Evolutionary conservation across 2,329 filamentous ascomycete species (phyloP), one percentile per base, ranked within the genome.

Genomic region (Pezicula neosporulosa): DNA sequence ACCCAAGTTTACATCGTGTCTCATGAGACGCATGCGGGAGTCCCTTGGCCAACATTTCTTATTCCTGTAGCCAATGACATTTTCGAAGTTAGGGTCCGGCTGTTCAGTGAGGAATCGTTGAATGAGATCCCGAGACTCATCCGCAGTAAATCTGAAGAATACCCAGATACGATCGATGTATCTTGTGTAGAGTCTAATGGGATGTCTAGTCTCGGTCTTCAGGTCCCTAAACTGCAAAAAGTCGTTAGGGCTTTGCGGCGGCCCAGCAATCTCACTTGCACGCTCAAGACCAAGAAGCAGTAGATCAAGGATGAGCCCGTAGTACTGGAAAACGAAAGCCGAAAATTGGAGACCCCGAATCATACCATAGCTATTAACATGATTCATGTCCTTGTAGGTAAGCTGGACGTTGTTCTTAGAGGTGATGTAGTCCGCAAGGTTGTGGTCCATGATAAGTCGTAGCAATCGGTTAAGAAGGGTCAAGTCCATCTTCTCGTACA

Each of bases 381-480:
- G 94, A 66, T 97, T 97, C 94, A 99, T 99, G 63, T 99, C 94
- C 76, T 99, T 99, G 78, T 99, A 99, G 56, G 95, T 97, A 56
- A 99, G 81, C 68, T 97, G 93, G 12, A 99, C 94, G 66, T 99
- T 99, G 77, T 99, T 99, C 82, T 99, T 99, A 36, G 93, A 91
- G 1, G 93, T 97, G 66, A 99, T 99, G 72, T 99, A 99, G 70
- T 99, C 95, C 5, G 94, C 94, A 73, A 99, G 73, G 69, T 99
- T 99, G 78, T 99, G 94, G 64, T 99, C 95, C 95, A 99, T 99
- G 68, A 99, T 97, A 59, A 99, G 74, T 44, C 94, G 83, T 46
- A 99, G 78, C 30, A 99, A 79, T 52, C 93, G 89, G 73, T 99
- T 99, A 61, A 99, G 82, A 51, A 99, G 77, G 0, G 94, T 99